Evolutionary conservation across 1,284 basidiomycete genomes (phyloP).

Genomic region (Phaffia rhodozyma): DNA sequence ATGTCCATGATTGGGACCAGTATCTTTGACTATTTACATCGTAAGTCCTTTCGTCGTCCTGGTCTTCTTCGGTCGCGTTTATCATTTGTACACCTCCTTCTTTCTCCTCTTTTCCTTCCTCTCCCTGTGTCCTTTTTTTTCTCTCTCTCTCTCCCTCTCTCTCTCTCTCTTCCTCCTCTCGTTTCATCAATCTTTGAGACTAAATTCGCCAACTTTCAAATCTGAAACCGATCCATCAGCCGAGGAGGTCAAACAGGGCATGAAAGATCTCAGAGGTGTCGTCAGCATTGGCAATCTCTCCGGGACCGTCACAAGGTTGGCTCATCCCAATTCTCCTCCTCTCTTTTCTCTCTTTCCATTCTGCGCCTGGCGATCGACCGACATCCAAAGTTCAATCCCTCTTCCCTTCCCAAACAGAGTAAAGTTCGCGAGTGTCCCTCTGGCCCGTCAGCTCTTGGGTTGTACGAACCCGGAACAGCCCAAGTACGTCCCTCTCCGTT

Average conservation of each 20-base stretch:
- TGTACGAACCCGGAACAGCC: constrained; percentile 32
- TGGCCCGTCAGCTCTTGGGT: constrained; percentile 38
- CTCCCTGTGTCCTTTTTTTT: not conserved
- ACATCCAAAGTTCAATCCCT: not conserved
- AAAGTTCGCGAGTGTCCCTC: constrained; percentile 38
- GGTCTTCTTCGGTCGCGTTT: not conserved
- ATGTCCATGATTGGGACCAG: constrained; percentile 5
- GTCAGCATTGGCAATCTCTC: constrained; percentile 9
- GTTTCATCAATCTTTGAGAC: too few species aligned
- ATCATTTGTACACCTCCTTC: not conserved
- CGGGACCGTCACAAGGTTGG: constrained; percentile 15
- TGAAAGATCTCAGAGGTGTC: constrained; percentile 6
- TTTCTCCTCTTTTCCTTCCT: not conserved
- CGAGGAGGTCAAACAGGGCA: constrained; percentile 12
- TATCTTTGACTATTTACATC: constrained; percentile 12
- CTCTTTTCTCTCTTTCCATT: not conserved
- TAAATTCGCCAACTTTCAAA: too few species aligned
- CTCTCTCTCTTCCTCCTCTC: too few species aligned
- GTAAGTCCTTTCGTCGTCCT: not conserved
- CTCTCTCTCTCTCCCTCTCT: not conserved
- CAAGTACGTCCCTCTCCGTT: constrained; percentile 16
- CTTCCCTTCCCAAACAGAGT: constrained; percentile 30
- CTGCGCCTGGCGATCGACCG: not conserved
- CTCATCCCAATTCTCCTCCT: not conserved
- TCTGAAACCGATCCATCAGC: not conserved